Base-by-base conservation (phyloP, 2,329 filamentous ascomycete species). In the Endoconidiophora laricicola region DNA sequence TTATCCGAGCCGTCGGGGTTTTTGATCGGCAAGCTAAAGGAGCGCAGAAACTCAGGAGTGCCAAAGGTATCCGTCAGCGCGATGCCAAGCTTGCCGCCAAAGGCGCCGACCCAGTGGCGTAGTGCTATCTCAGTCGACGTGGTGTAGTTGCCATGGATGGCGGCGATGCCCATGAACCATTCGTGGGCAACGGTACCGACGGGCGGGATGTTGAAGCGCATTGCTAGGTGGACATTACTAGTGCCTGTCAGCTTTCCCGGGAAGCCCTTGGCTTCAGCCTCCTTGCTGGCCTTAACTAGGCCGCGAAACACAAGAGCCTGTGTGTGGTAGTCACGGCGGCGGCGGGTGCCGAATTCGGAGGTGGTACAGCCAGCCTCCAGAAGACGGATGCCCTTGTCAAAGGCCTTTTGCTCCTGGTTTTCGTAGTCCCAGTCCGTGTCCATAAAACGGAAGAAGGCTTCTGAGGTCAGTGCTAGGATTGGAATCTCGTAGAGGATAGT, bases 121-220 rank as follows among this genome's bases (percentile, higher is more conserved):
- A 98, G 68, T 0, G 86, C 88, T 55, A 81, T 74, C 62, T 94
- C 86, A 37, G 88, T 94, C 2, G 91, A 88, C 54, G 75, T 72
- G 57, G 78, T 74, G 61, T 98, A 98, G 65, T 95, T 77, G 55
- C 86, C 74, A 3, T 82, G 85, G 57, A 95, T 86, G 38, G 91
- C 88, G 1, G 91, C 91, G 55, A 94, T 90, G 40, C 86, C 88
- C 91, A 98, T 98, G 69, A 95, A 96, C 91, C 91, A 98, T 66
- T 98, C 91, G 61, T 98, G 91, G 0, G 91, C 91, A 2, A 79
- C 75, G 0, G 91, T 98, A 4, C 91, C 91, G 10, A 96, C 76
- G 0, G 91, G 87, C 3, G 78, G 69, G 43, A 95, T 78, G 42
- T 78, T 79, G 65, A 94, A 90, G 59, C 86, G 83, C 86, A 94